Percentiles rank a stretch among this genome's conserved stretches.
Evolutionary conservation across 306 rosid species (phyloP).

Genomic region (Quercus bicolor): DNA sequence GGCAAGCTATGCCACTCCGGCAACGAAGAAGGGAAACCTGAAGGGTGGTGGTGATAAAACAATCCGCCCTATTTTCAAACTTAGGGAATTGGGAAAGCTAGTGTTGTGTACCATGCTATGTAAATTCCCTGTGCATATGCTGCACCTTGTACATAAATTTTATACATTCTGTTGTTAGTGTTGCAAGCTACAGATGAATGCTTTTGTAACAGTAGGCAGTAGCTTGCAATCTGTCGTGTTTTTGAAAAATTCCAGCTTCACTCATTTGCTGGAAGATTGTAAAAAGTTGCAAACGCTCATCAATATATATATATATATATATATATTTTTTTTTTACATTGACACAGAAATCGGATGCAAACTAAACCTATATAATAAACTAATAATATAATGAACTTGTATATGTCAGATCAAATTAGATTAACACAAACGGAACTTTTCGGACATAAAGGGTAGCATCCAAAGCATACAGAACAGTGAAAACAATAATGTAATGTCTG

Average conservation of each 20-base stretch:
- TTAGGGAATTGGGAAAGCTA: conserved; percentile 47
- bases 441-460: neutral
- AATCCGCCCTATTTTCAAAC: conserved; percentile 60
- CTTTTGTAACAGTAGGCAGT: neutral
- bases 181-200: neutral
- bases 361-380: too few species aligned
- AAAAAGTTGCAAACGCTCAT: too few species aligned
- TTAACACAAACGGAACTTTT: too few species aligned
- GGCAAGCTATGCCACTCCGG: conserved; percentile 37
- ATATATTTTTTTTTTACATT: too few species aligned
- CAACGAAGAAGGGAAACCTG: conserved; percentile 50
- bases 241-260: too few species aligned
- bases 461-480: too few species aligned
- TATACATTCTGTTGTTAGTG: neutral
- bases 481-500: too few species aligned
- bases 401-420: too few species aligned
- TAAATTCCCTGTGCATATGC: neutral
- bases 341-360: too few species aligned
- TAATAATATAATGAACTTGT: too few species aligned
- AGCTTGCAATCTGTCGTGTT: neutral
- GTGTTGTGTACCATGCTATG: neutral
- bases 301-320: too few species aligned
- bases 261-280: too few species aligned
- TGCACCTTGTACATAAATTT: neutral
- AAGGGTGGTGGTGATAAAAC: conserved; percentile 57